Base-by-base conservation (phyloP, 306 rosid species). In the Fagus crenata region DNA sequence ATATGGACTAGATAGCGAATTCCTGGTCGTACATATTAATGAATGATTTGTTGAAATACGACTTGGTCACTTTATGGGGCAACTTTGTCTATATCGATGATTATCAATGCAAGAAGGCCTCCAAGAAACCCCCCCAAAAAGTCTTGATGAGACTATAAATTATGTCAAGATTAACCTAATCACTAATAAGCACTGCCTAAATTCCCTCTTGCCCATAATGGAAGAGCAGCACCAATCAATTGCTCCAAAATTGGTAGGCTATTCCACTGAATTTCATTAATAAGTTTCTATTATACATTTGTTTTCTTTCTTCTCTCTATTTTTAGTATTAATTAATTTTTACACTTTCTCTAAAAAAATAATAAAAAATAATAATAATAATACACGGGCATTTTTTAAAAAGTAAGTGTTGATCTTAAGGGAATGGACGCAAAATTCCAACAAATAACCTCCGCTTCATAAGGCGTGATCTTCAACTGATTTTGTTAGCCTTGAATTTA, bases 21-120 rank as follows among this genome's bases (percentile, higher is more conserved):
- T 65, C 31, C 32, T 65, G 71, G 49, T 39, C 49, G 37, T 37
- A 17, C 3, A 49, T 65, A 37, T 7, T 7, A 65, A 39, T 65
- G 42, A 58, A 63, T 35, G 69, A 33, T 33, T 63, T 63, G 69
- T 63, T 63, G 69, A 63, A 63, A 63, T 6, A 5, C 14, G 22
- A 63, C 4, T 33, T 1, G 31, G 32, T 65, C 32, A 65, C 41
- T 65, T 65, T 65, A 18, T 12, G 51, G 51, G 51, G 37, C 18
- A 61, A 61, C n/a, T 61, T 61, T 61, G 68, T 65, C 46, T 7
- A 3, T 17, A 39, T 65, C 8, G 71, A 39, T 39, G 32, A 37
- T 37, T 37, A 7, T 40, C 42, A 39, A 65, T 65, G 49, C 49
- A 65, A 65, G 49, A 37, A 65, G 49, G 49, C 18, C 31, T 65